A percentile compares a stretch with the other conserved stretches of the same genome.
Evolutionary conservation across 108 stramenopile species (phyloP).

Genomic region (Cyclotella sp.): DNA sequence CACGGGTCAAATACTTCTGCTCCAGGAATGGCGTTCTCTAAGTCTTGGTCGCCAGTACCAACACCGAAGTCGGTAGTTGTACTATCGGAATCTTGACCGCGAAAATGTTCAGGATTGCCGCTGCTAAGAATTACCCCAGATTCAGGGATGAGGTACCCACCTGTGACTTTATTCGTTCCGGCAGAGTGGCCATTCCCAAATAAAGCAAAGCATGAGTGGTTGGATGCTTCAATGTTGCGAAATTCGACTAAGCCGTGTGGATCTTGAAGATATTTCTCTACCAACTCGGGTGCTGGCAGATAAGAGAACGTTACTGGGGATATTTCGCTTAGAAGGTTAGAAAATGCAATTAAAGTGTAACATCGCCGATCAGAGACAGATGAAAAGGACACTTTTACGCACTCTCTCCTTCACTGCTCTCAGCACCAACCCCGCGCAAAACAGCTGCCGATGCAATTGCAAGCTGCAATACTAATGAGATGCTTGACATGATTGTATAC

Average conservation of each 20-base stretch:
- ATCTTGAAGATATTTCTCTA: slow-evolving; percentile 27
- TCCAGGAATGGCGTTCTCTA: slow-evolving; percentile 10
- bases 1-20: slow-evolving; percentile 28
- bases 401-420: not conserved
- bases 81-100: slow-evolving; percentile 28
- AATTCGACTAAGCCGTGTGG: slow-evolving; percentile 36
- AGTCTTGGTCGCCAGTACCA: slow-evolving; percentile 22
- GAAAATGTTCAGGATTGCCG: slow-evolving; percentile 33
- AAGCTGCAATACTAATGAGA: not conserved
- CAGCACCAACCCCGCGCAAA: not conserved
- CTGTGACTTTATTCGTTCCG: slow-evolving; percentile 12
- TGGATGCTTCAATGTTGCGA: slow-evolving; percentile 30
- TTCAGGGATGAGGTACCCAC: slow-evolving; percentile 30
- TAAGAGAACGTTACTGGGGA: slow-evolving; percentile 21
- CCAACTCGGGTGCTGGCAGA: slow-evolving; percentile 19
- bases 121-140: slow-evolving; percentile 33
- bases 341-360: not conserved
- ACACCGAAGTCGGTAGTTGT: slow-evolving; percentile 15
- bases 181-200: slow-evolving; percentile 34
- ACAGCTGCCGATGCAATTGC: not conserved
- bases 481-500: no score
- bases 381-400: not conserved
- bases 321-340: not conserved
- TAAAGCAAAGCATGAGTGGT: slow-evolving; percentile 36
- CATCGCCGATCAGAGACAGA: not conserved